Evolutionary conservation across 805 yeast species (phyloP), one percentile per base, ranked within the genome.

Genomic region (Spathaspora girioi): DNA sequence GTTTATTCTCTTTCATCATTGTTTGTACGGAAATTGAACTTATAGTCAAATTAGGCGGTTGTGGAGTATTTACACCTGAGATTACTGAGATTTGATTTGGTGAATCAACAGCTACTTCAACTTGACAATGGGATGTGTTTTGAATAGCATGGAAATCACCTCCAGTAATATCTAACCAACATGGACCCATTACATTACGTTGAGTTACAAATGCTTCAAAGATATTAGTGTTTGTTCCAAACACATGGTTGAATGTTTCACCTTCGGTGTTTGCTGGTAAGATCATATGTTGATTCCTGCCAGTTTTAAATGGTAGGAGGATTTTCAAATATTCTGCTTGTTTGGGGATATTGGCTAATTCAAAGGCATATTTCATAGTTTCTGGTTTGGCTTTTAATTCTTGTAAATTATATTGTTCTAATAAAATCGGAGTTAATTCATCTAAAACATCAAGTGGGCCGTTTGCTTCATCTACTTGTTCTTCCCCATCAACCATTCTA

Each of bases 161-260:
- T 47, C 80, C 77, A 43, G 77, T 73, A 48, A 94, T 76, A 46
- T 87, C 87, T 48, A 94, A 73, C 99, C 99, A 94, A 66, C 98
- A 91, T 2, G 99, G 99, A 9, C 99, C 99, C 97, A 90, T 92
- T 44, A 94, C 78, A 58, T 86, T 84, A 59, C 88, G 78, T 65
- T 86, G 89, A 23, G 92, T 60, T 10, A 90, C 94, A 67, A 94
- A 90, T 11, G 89, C 78, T 71, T 94, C 99, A 65, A 94, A 91
- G 20, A 89, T 73, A 50, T 78, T 78, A 2, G 94, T 67, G 53
- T 76, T 81, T 2, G 89, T 76, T 47, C 98, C 98, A 70, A 91
- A 90, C 2, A 90, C 89, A 51, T 81, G 86, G 9, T 77, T 70
- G 63, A 88, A 91, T 0, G 96, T 87, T 45, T 81, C 84, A 54